Percentiles rank a stretch among this genome's conserved stretches.
Evolutionary conservation across 1,284 basidiomycete genomes (phyloP).

Genomic region (Cutaneotrichosporon mucoides): DNA sequence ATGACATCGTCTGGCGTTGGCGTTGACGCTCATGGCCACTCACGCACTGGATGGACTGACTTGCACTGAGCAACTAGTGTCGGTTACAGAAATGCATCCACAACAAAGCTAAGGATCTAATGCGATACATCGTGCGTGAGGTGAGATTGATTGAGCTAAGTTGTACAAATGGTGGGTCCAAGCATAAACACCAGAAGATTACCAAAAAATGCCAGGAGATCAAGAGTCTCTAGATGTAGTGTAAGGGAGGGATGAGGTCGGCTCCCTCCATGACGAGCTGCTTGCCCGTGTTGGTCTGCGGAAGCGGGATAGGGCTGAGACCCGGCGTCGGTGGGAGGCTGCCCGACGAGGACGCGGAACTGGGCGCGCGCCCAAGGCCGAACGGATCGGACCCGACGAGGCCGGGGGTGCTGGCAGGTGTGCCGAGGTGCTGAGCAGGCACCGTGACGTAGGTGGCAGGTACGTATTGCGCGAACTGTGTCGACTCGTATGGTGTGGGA

Average conservation of each 20-base stretch:
- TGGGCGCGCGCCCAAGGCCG: not conserved
- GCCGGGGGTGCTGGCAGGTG: constrained; percentile 8
- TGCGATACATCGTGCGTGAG: not conserved
- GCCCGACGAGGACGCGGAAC: not conserved
- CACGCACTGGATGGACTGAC: no score
- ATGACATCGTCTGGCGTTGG: no score
- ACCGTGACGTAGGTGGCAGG: not conserved
- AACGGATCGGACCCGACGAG: constrained; percentile 3
- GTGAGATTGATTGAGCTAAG: not conserved
- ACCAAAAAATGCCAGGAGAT: no score
- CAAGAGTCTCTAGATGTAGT: not conserved
- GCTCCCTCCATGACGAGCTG: not conserved
- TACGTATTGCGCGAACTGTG: not conserved
- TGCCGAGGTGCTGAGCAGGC: not conserved
- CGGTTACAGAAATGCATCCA: constrained; percentile 1
- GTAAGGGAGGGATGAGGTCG: not conserved
- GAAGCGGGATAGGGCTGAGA: not conserved
- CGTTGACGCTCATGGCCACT: no score
- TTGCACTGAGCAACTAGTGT: no score
- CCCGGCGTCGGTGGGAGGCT: not conserved
- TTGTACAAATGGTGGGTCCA: not conserved
- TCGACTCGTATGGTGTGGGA: not conserved
- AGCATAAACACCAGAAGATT: no score
- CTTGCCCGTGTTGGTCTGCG: not conserved
- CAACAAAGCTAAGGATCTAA: not conserved